A percentile compares a stretch with the other conserved stretches of the same genome.
Evolutionary conservation across 1,284 basidiomycete genomes (phyloP).

Genomic region (Coniferiporia sulphurascens): DNA sequence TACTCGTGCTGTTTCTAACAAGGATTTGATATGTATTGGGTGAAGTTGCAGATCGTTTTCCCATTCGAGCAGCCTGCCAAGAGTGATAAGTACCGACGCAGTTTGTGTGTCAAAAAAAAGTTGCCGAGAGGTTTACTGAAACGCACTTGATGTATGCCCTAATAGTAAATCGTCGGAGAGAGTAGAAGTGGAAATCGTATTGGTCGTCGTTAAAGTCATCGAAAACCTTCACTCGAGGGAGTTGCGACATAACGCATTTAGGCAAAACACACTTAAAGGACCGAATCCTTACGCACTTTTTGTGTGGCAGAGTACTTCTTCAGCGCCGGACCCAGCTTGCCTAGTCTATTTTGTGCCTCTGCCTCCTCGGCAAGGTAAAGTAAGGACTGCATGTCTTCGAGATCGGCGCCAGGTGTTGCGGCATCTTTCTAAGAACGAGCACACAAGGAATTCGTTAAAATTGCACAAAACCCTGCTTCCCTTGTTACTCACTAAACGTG

Average conservation of each 20-base stretch:
- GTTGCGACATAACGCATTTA: conserved; percentile 1
- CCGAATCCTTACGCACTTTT: conserved; percentile 45
- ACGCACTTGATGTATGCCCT: conserved; percentile 76
- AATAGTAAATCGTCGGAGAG: conserved; percentile 85
- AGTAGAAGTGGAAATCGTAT: conserved; percentile 97
- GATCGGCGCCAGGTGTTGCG: conserved; percentile 67
- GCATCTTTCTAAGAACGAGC: conserved; percentile 72
- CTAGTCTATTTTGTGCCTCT: conserved; percentile 59
- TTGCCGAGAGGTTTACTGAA: neutral
- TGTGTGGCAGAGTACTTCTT: conserved; percentile 82
- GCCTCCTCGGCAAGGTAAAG: conserved; percentile 87
- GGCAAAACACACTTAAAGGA: neutral
- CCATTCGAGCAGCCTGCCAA: conserved; percentile 68
- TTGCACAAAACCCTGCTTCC: neutral
- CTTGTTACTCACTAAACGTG: neutral
- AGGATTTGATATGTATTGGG: conserved; percentile 74
- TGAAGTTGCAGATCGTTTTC: conserved; percentile 79
- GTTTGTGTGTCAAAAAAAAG: neutral
- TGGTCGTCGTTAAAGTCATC: conserved; percentile 93
- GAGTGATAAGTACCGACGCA: neutral
- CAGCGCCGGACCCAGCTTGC: conserved; percentile 76
- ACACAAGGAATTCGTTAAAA: neutral
- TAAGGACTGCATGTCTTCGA: conserved; percentile 95
- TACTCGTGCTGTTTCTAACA: conserved; percentile 63
- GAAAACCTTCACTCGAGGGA: conserved; percentile 55